A percentile compares a stretch with the other conserved stretches of the same genome.
Evolutionary conservation across 257 asterid genomes (phyloP).

Genomic region (Salvia miltiorrhiza): DNA sequence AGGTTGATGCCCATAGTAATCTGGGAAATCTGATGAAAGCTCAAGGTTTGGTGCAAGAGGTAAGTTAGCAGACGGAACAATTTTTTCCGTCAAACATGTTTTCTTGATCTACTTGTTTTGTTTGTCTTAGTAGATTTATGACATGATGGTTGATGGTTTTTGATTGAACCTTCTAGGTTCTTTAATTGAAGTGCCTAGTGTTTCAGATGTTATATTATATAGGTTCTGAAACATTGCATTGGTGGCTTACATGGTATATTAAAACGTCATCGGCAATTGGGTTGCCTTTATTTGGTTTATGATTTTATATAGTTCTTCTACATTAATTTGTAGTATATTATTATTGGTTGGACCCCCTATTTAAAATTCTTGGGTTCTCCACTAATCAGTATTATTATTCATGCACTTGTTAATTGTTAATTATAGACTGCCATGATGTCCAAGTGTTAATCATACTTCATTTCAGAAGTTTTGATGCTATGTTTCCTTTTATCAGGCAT

Average conservation of each 20-base stretch:
- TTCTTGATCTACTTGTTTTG: neutral
- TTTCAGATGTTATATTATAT: neutral
- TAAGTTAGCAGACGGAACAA: conserved; percentile 26
- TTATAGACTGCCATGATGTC: neutral
- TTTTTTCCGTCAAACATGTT: neutral
- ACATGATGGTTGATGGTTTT: neutral
- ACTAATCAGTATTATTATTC: neutral
- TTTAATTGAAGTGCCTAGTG: neutral
- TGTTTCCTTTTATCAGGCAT: conserved; percentile 52
- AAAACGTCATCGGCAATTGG: neutral
- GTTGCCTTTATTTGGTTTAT: neutral
- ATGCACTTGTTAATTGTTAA: neutral
- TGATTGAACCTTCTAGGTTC: conserved; percentile 9
- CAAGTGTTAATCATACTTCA: neutral
- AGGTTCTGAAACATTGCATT: neutral
- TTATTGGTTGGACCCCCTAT: neutral
- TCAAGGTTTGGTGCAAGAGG: conserved; percentile 94
- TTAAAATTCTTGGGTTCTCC: neutral
- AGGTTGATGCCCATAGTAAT: conserved; percentile 99
- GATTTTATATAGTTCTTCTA: neutral
- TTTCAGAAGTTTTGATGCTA: neutral
- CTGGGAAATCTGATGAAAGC: conserved; percentile 99
- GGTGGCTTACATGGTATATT: neutral
- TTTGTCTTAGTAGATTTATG: neutral
- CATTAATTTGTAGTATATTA: neutral